A percentile compares a stretch with the other conserved stretches of the same genome.
Evolutionary conservation across 2,329 filamentous ascomycete genomes (phyloP).

Genomic region (Pseudogymnoascus sp.): DNA sequence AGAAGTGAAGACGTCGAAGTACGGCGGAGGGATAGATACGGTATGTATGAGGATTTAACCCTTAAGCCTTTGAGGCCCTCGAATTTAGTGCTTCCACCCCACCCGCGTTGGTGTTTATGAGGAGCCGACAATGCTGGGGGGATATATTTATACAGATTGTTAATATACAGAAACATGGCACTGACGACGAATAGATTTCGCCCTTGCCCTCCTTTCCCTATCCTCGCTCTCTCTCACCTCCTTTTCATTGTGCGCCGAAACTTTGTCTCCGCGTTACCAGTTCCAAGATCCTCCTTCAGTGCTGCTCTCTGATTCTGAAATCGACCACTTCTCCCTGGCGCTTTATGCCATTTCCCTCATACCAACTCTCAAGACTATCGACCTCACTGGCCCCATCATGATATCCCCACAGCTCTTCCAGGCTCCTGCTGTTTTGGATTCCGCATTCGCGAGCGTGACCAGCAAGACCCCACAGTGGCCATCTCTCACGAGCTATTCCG

Average conservation of each 20-base stretch:
- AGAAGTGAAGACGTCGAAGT: neutral
- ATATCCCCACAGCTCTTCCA: conserved; percentile 11
- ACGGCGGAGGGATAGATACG: neutral
- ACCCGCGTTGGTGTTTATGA: neutral
- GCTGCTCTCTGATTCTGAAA: neutral
- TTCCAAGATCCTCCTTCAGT: neutral
- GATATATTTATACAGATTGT: neutral
- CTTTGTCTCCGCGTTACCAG: neutral
- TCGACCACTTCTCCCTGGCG: conserved; percentile 8
- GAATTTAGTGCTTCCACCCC: neutral
- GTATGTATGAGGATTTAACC: neutral
- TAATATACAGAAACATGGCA: neutral
- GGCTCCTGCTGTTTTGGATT: neutral
- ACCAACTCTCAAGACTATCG: conserved; percentile 7
- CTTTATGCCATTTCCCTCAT: conserved; percentile 9
- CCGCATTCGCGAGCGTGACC: neutral
- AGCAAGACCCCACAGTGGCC: neutral
- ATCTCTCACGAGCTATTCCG: neutral
- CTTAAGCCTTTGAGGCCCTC: neutral
- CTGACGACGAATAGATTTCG: neutral
- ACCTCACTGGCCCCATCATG: conserved; percentile 11
- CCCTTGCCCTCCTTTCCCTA: neutral
- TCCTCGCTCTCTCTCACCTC: conserved; percentile 3
- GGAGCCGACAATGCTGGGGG: neutral
- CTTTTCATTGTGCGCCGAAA: neutral